phyloP scores from a whole-genome alignment of 257 asterid species.

The Capsicum baccatum region DNA sequence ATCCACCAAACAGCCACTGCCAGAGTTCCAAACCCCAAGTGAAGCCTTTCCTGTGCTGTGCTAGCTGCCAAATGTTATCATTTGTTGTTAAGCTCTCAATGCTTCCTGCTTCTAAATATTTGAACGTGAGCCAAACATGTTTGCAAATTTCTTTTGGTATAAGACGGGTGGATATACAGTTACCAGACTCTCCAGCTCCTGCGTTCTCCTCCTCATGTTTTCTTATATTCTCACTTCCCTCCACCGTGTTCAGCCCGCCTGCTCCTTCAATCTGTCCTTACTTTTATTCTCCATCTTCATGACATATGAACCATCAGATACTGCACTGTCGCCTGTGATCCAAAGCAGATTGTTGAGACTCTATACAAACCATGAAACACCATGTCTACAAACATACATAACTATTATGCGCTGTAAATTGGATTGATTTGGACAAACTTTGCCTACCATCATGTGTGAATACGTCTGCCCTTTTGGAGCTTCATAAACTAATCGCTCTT shows the following conservation, averaged over 20 bases:
- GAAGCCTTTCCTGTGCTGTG: neutral
- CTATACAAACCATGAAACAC: neutral
- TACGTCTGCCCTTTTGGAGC: neutral
- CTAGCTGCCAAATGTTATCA: conserved; percentile 10
- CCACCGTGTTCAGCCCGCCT: neutral
- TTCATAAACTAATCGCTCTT: neutral
- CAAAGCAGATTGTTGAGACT: neutral
- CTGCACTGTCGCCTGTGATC: neutral
- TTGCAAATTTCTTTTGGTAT: neutral
- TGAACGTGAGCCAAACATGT: neutral
- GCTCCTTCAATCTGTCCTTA: neutral
- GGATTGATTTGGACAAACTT: neutral
- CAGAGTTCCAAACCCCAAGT: neutral
- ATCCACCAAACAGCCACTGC: neutral
- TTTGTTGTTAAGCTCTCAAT: conserved; percentile 10
- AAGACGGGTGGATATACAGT: conserved; percentile 13
- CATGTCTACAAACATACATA: neutral
- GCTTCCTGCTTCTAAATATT: neutral
- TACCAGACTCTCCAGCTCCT: conserved; percentile 9
- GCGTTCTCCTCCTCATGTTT: conserved; percentile 8
- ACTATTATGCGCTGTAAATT: neutral
- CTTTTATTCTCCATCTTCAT: conserved; percentile 4
- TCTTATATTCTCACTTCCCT: neutral
- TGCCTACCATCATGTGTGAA: neutral
- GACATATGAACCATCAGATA: conserved; percentile 2